Evolutionary conservation across 2,329 filamentous ascomycete genomes (phyloP), one percentile per base, ranked within the genome.

Genomic region (Harringtonia lauricola): DNA sequence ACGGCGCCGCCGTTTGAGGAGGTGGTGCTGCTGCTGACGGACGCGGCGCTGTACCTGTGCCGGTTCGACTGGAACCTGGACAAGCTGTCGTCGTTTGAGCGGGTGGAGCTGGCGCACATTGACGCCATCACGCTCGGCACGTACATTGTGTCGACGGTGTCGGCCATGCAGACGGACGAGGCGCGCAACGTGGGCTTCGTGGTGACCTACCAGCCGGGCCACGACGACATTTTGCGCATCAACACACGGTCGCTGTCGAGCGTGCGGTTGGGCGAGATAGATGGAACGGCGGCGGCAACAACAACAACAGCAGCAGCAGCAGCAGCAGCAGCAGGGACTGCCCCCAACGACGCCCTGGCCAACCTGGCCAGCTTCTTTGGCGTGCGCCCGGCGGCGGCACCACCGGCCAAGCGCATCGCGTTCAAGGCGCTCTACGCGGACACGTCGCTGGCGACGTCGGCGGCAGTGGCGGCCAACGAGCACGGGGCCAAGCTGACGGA

Each of bases 61-160:
- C 79, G 86, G 14, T 89, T 96, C 54, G 88, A 96, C 61, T 96
- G 90, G 88, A 84, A 85, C 49, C 81, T 88, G 8, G 92, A 96
- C 64, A 96, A 96, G 59, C 86, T 98, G 2, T 82, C 83, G 13
- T 88, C 84, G 0, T 96, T 95, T 59, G 89, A 96, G 63, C 74
- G 89, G 8, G 79, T 95, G 14, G 80, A 84, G 46, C 70, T 96
- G 8, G 71, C 75, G 18, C 84, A 86, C 45, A 68, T 98, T 30
- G 72, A 74, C 2, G 71, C 73, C 21, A 77, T 98, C 53, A 81
- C 80, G 56, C 76, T 81, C 47, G 92, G 92, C 18, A 83, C 86
- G 0, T 98, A 96, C 56, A 84, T 98, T 55, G 95, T 88, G 1
- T 90, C 83, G 3, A 92, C 87, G 0, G 72, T 95, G 6, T 87